Base-by-base conservation (phyloP, 139 green algal genomes). In the Dunaliella sp. region DNA sequence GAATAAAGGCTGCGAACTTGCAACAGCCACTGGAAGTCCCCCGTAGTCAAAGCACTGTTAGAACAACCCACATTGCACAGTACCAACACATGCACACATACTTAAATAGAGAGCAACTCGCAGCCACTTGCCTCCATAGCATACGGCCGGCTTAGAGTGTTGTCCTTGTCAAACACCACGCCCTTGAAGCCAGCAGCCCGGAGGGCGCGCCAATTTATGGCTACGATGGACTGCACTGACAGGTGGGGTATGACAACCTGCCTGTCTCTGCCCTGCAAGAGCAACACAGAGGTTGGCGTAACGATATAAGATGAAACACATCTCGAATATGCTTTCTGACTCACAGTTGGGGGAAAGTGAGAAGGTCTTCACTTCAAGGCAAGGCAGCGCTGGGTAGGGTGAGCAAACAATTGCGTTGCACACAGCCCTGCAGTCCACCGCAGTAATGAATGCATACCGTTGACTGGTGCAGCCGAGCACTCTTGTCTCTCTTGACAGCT, bases 111-210 rank as follows among this genome's bases (percentile, higher is more conserved):
- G 74, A 32, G 26, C 24, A 31, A 79, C 24, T 36, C 3, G 74
- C 24, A 79, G 74, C 33, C 3, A 79, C 91, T 77, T 21, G 96
- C 83, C 32, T 89, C 75, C 3, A 93, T 36, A 22, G 80, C 82
- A 87, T 97, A 99, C 0, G 97, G 97, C 80, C 88, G 78, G 33
- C 95, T 97, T 0, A 99, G 87, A 0, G 97, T 99, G 94, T 99
- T 98, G 93, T 99, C 97, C 89, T 99, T 99, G 90, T 99, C 97
- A 88, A 98, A 97, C 0, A 98, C 89, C 36, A 91, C 91, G 12
- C 90, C 95, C 72, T 83, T 88, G 88, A 98, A 97, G n/a, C 96
- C 96, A 3, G 94, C 94, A 0, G 85, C 87, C 1, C 80, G 79
- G 21, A 98, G 87, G 1, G 86, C 92, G 0, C 33, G 38, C 96